phyloP scores from a whole-genome alignment of 2,329 filamentous ascomycete genomes.

The Phyllosticta ampelicida region DNA sequence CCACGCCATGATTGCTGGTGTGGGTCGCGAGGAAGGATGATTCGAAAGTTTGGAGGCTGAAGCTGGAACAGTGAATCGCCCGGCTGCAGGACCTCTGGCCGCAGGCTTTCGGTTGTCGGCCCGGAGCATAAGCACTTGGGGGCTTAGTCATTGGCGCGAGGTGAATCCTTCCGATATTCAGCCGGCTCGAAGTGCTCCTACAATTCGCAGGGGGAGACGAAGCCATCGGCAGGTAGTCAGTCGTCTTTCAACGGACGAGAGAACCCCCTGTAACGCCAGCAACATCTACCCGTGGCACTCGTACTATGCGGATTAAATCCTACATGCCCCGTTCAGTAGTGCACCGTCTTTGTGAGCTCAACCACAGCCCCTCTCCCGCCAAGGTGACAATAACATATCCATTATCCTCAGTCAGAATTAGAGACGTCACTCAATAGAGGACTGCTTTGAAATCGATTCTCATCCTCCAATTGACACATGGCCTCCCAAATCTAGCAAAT shows the following conservation, averaged over 20 bases:
- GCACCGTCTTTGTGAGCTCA: not conserved
- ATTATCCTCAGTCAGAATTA: too few species aligned
- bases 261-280: not conserved
- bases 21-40: not conserved
- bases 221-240: too few species aligned
- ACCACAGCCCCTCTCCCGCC: not conserved
- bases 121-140: not conserved
- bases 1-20: conserved; percentile 46
- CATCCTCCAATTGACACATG: too few species aligned
- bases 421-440: too few species aligned
- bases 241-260: not conserved
- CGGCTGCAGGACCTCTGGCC: not conserved
- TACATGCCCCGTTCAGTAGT: not conserved
- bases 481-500: not conserved
- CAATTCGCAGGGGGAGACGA: too few species aligned
- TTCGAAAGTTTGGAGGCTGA: not conserved
- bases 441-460: too few species aligned
- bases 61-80: not conserved
- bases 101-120: not conserved
- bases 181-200: not conserved
- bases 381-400: too few species aligned
- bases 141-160: not conserved
- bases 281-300: not conserved
- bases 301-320: not conserved
- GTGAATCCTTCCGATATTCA: not conserved